Evolutionary conservation across 2,329 filamentous ascomycete genomes (phyloP), one percentile per base, ranked within the genome.

Genomic region (Mycosphaerella sp.): DNA sequence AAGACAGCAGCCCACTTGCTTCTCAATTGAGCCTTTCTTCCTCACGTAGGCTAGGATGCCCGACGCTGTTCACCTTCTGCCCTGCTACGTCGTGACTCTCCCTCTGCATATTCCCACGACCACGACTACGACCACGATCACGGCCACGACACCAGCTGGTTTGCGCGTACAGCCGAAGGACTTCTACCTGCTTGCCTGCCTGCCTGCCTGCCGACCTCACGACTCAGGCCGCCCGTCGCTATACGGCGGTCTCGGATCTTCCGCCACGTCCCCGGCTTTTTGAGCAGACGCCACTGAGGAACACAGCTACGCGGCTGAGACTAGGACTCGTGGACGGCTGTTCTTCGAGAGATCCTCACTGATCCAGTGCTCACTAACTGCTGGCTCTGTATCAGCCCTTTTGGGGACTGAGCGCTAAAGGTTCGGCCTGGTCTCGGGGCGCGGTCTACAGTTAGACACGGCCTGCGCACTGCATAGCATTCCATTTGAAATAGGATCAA

Each of bases 211-310:
- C 21, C 36, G 23, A 38, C 34, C 23, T 12, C 26, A 51, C n/a
- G 34, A 39, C 29, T 38, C 29, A 34, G 29, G 42, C 26, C 29
- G 31, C 26, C 26, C 26, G 10, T 26, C 48, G 48, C 29, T 41
- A 43, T 31, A 34, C 48, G 40, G 40, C 48, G 40, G n/a, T 40
- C 14, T 36, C 48, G 40, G 31, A 51, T 44, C 17, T 38, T 45
- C 41, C 48, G 48, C 48, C 41, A 45, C 48, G 48, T 29, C 41
- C 40, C 40, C 48, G 48, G 48, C 31, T 51, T 41, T n/a, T 50
- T 29, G n/a, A 51, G 48, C 48, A 51, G 48, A 51, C 48, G 48
- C 48, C 48, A 51, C 48, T 39, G 38, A 31, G 43, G 48, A n/a
- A 51, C 41, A 42, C 36, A 50, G 46, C 38, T 39, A 29, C 36